Evolutionary conservation across 2,329 filamentous ascomycete genomes (phyloP), one percentile per base, ranked within the genome.

Genomic region (Penicillium hesseltinei): DNA sequence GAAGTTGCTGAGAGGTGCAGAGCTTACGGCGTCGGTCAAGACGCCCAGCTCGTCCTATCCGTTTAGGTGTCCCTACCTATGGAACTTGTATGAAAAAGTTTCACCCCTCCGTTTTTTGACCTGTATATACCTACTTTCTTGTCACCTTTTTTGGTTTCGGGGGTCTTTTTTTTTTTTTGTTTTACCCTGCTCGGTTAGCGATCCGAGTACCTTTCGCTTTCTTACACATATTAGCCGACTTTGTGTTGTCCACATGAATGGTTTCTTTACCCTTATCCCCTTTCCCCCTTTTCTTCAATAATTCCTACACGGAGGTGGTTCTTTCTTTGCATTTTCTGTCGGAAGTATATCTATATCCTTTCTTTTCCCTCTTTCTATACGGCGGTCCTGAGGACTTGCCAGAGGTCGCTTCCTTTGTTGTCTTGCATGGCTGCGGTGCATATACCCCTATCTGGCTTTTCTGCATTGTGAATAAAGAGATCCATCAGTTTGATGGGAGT

Each of bases 1-100:
- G 85, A 93, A 71, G 90, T 94, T 82, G 91, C 91, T 58, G 91
- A 91, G 70, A 92, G 90, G 76, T 89, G 87, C 68, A 85, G 83
- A 67, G 86, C 87, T 72, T 89, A 90, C 69, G 77, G 76, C 54
- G 71, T 78, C 62, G 75, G 74, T 46, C 73, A 78, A 67, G 76
- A 80, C 58, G 72, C 77, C 52, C 79, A 81, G 69, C 90, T 91
- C 73, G 88, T 92, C 71, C 81, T 92, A 68, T 92, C 89, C 60
- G 79, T 91, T 68, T 91, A 72, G 64, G 62, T 56, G 58, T 57
- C 51, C 54, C 59, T 57, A 56, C 59, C 48, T 33, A 49, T 47
- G 53, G 58, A 57, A 57, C 61, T 62, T 60, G 35, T 40, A 54
- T 60, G 29, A 46, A 52, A 51, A 45, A 53, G 54, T 64, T 60